These are phyloP conservation scores for Nematodospora anomalae DNA, from an alignment of 1,139 yeast genomes.

Conservation along the genomic window DNA sequence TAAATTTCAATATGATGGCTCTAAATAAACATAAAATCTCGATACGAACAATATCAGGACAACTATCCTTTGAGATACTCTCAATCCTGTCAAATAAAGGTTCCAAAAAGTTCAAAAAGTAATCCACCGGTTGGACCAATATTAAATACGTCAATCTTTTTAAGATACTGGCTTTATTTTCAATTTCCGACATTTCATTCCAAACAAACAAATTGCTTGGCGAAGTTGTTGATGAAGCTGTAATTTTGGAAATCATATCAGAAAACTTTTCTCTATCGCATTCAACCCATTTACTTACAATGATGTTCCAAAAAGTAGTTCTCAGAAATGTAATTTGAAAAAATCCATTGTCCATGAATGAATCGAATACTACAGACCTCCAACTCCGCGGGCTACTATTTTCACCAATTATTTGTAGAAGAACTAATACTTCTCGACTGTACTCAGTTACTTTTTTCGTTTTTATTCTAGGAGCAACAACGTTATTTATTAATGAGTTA, in stretches of 20 bases:
- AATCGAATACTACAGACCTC: slow-evolving; percentile 53
- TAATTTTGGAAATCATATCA: slow-evolving; percentile 54
- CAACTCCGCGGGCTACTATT: slow-evolving; percentile 44
- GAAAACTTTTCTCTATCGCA: slow-evolving; percentile 58
- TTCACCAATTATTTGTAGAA: slow-evolving; percentile 42
- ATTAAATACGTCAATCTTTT: slow-evolving; percentile 64
- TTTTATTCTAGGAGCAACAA: slow-evolving; percentile 48
- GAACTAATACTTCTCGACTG: slow-evolving; percentile 32
- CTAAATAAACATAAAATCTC: slow-evolving; percentile 61
- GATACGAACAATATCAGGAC: slow-evolving; percentile 38
- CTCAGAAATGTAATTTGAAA: slow-evolving; percentile 36
- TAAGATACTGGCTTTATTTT: slow-evolving; percentile 47
- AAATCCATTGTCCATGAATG: slow-evolving; percentile 49
- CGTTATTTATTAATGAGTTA: slow-evolving; percentile 44
- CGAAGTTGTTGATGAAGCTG: slow-evolving; percentile 46
- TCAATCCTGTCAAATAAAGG: slow-evolving; percentile 54
- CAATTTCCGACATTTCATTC: slow-evolving; percentile 69
- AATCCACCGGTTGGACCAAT: slow-evolving; percentile 59
- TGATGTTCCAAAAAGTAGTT: slow-evolving; percentile 47
- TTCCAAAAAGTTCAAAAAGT: slow-evolving; percentile 48
- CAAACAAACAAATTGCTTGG: slow-evolving; percentile 65
- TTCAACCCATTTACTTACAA: slow-evolving; percentile 56
- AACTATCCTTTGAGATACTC: slow-evolving; percentile 31
- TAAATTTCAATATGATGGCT: slow-evolving; percentile 60
- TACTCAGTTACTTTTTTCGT: slow-evolving; percentile 33